phyloP scores from a whole-genome alignment of 1,139 yeast species.

The Candida sanyaensis region DNA sequence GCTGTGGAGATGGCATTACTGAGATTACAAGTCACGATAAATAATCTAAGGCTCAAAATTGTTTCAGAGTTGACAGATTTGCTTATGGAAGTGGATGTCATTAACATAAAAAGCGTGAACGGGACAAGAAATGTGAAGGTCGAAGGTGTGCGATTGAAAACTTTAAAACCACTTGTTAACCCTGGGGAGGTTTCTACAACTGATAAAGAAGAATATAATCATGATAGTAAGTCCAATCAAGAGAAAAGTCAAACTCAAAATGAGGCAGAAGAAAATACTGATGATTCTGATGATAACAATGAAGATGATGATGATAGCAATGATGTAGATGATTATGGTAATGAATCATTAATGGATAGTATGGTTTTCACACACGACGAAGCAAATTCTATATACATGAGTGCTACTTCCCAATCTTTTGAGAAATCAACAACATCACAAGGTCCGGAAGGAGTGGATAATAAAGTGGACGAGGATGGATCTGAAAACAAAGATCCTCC shows the following conservation, averaged over 20 bases:
- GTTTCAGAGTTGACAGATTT: conserved; percentile 52
- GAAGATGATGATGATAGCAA: conserved; percentile 20
- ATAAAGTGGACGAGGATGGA: conserved; percentile 7
- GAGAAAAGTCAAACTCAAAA: conserved; percentile 21
- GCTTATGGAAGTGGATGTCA: conserved; percentile 42
- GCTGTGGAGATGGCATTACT: conserved; percentile 74
- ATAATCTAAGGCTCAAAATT: conserved; percentile 46
- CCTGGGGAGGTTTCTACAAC: conserved; percentile 25
- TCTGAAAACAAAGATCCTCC: conserved; percentile 14
- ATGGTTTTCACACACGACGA: conserved; percentile 69
- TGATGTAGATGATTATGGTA: conserved; percentile 36
- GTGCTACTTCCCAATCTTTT: conserved; percentile 62
- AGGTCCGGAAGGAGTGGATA: conserved; percentile 9
- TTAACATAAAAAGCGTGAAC: conserved; percentile 43
- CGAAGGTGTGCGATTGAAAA: conserved; percentile 36
- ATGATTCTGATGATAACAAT: conserved; percentile 16
- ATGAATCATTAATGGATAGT: conserved; percentile 55
- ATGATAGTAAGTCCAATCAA: conserved; percentile 15
- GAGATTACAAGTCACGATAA: conserved; percentile 53
- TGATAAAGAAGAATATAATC: conserved; percentile 15
- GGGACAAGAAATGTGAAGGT: conserved; percentile 48
- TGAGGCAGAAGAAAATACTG: conserved; percentile 18
- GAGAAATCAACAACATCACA: conserved; percentile 17
- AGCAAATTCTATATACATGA: conserved; percentile 77
- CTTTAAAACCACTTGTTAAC: conserved; percentile 39